Conservation (phyloP, 495 filamentous ascomycete species). For the Trypethelium eluteriae region DNA sequence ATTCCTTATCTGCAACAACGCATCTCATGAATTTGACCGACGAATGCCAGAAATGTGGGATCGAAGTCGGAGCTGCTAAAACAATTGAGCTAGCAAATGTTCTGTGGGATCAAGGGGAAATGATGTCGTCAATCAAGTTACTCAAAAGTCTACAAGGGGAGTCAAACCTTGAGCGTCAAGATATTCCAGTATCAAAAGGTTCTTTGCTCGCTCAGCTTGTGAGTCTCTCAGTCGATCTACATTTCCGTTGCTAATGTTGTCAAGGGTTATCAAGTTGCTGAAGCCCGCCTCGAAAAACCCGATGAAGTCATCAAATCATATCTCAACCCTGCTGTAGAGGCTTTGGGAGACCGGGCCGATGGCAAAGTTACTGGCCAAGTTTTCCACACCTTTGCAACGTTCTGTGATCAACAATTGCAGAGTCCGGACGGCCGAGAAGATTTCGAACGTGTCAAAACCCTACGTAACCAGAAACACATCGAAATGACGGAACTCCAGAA, state of each 20-base stretch:
- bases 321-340: conserved; percentile 70
- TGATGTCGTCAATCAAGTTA: conserved; percentile 82
- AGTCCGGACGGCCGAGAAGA: conserved; percentile 80
- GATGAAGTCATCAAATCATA: conserved; percentile 81
- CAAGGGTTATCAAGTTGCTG: conserved; percentile 75
- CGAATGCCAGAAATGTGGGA: conserved; percentile 55
- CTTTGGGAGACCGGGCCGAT: conserved; percentile 59
- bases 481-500: conserved; percentile 62
- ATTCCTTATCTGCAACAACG: conserved; percentile 75
- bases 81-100: conserved; percentile 77
- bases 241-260: conserved; percentile 14
- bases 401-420: conserved; percentile 88
- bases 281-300: conserved; percentile 87
- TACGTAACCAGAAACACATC: conserved; percentile 70
- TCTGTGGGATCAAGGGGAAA: conserved; percentile 91
- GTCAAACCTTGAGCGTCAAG: conserved; percentile 58
- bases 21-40: conserved; percentile 66
- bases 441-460: conserved; percentile 66
- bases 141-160: conserved; percentile 63
- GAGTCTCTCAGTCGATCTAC: conserved; percentile 25
- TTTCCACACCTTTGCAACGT: conserved; percentile 87
- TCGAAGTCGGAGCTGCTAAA: conserved; percentile 67
- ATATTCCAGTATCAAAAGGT: conserved; percentile 63
- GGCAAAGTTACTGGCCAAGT: conserved; percentile 76
- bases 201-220: conserved; percentile 81